These are phyloP conservation scores for Aspergillus sclerotiicarbonarius DNA, from an alignment of 495 filamentous ascomycete species.

Conservation along the genomic window DNA sequence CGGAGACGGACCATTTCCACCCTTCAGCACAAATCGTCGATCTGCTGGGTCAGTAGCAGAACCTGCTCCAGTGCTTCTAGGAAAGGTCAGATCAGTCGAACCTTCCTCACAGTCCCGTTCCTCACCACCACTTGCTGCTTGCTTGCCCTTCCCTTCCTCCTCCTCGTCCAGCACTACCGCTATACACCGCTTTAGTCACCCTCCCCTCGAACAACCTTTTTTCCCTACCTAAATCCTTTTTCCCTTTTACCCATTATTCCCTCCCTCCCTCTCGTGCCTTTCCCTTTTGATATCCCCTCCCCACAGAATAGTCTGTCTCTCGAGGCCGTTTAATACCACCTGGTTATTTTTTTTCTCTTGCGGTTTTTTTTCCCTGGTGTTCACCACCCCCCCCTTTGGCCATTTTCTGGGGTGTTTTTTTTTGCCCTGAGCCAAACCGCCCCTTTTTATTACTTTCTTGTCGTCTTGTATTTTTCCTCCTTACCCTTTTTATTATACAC, in stretches of 20 bases:
- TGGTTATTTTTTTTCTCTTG: neutral
- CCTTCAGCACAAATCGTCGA: constrained; percentile 29
- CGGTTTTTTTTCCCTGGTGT: neutral
- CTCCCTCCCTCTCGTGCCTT: neutral
- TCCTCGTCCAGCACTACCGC: constrained; percentile 1
- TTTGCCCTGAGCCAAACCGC: neutral
- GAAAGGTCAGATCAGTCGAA: constrained; percentile 28
- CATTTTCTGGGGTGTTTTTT: neutral
- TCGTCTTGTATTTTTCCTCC: constrained; percentile 1
- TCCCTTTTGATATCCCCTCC: constrained; percentile 1
- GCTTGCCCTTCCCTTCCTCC: neutral
- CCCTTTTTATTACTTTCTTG: constrained; percentile 7
- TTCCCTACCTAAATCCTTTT: constrained; percentile 7
- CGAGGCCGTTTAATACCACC: neutral
- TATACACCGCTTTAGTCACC: constrained; percentile 26
- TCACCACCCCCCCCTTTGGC: neutral
- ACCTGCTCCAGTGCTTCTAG: constrained; percentile 17
- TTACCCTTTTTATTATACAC: constrained; percentile 7
- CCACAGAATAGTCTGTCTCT: constrained; percentile 3
- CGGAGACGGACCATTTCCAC: constrained; percentile 31
- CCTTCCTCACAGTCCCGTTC: constrained; percentile 24
- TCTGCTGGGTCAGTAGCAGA: constrained; percentile 23
- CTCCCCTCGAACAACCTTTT: constrained; percentile 14
- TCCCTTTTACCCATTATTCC: constrained; percentile 6
- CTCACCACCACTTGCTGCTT: constrained; percentile 13